Base-by-base conservation (phyloP, 345 rosid species). In the Eucalyptus grandis region DNA sequence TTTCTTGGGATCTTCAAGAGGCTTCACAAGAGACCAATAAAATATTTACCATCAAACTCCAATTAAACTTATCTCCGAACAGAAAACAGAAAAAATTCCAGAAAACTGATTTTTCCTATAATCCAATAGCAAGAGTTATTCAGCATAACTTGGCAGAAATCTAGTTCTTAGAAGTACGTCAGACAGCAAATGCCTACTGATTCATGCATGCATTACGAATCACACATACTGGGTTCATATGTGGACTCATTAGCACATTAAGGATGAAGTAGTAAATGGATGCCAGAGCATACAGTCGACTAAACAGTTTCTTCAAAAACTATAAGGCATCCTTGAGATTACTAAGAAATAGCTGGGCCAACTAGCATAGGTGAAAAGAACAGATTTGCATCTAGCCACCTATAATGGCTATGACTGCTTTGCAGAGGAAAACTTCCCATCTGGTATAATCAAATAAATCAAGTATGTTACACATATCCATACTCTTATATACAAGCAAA, bases 1-100 rank as follows among this genome's bases (percentile, higher is more conserved):
- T 90, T 94, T 94, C 94, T 91, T 92, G 47, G 99, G 95, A 93
- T 98, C 98, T 47, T 98, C 98, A 87, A 98, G 98, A 88, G 99
- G 99, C 99, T 98, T 90, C 89, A 94, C 88, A 92, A 88, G 67
- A 44, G 92, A 91, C 77, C 53, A 87, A 69, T 22, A 88, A 37
- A 49, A 86, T 53, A 26, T 49, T 88, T 50, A 88, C 30, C 54
- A 72, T n/a, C 69, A 53, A 86, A 83, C 40, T 53, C 86, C 37
- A 56, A 88, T 46, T 17, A 72, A 34, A 72, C 46, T 34, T 44
- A 77, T 77, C 46, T 37, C 83, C 24, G 9, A 40, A 77, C 27
- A 37, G 47, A 37, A 72, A 72, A 72, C 82, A 72, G 44, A 37
- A 37, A 72, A 69, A 72, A 67, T 17, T 72, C 82, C 46, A 72